A percentile compares a stretch with the other conserved stretches of the same genome.
Conservation (phyloP, 2,329 filamentous ascomycete genomes). For the Fusarium haematococcum region DNA sequence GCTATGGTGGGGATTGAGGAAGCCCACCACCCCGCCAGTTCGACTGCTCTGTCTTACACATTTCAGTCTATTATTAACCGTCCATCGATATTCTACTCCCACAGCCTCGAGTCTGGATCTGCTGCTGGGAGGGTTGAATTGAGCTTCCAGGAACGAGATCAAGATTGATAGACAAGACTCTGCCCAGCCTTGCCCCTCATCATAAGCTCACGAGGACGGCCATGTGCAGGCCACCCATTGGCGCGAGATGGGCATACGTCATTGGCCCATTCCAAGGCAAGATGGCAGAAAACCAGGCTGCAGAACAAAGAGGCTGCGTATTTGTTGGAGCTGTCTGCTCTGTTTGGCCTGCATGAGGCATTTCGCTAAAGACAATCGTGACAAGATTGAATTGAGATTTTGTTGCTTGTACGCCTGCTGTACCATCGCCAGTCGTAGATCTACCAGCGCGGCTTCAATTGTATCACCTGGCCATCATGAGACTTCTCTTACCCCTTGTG, state of each 20-base stretch:
- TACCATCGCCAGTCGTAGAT: background rate
- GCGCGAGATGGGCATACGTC: slow-evolving; percentile 29
- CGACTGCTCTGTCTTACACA: slow-evolving; percentile 2
- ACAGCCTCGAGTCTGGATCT: background rate
- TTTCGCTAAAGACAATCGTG: background rate
- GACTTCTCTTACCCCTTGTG: slow-evolving; percentile 14
- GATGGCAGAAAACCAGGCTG: slow-evolving; percentile 27
- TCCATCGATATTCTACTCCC: background rate
- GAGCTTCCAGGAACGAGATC: background rate
- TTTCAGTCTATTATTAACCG: background rate
- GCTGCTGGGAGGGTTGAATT: background rate
- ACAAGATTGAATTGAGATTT: slow-evolving; percentile 2
- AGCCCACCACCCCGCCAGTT: slow-evolving; percentile 32
- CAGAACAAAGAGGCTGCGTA: slow-evolving; percentile 17
- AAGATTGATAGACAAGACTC: slow-evolving; percentile 2
- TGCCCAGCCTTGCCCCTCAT: slow-evolving; percentile 27
- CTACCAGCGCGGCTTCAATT: background rate
- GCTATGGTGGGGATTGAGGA: slow-evolving; percentile 15
- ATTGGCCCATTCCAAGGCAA: slow-evolving; percentile 39
- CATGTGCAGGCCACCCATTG: slow-evolving; percentile 36
- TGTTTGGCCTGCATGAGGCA: background rate
- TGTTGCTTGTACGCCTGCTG: background rate
- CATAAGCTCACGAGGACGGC: slow-evolving; percentile 19
- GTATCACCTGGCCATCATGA: slow-evolving; percentile 28
- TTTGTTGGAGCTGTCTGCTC: slow-evolving; percentile 1